Conservation (phyloP, 2,329 filamentous ascomycete species). For the Ophiosphaerella narmari region DNA sequence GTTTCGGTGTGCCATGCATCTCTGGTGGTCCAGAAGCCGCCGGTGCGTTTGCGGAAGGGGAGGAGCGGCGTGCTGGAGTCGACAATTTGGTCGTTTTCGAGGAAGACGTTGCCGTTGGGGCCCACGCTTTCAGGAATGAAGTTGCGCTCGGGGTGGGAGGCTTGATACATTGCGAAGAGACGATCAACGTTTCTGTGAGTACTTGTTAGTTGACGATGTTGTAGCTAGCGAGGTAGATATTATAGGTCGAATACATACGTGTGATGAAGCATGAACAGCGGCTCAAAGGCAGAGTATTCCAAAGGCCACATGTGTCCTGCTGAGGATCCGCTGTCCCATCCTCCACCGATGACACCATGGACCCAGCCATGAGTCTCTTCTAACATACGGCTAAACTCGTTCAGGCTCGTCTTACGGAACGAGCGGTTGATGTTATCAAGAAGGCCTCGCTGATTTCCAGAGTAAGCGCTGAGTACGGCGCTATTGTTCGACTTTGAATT, state of each 20-base stretch:
- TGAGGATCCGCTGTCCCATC: constrained; percentile 11
- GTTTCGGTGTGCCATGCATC: constrained; percentile 26
- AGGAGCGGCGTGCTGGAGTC: constrained; percentile 53
- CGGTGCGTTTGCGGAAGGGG: constrained; percentile 33
- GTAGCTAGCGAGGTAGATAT: not conserved
- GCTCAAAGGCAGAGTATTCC: constrained; percentile 75
- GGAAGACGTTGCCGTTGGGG: constrained; percentile 39
- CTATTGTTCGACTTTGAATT: constrained; percentile 22
- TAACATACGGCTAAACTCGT: constrained; percentile 43
- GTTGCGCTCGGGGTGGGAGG: constrained; percentile 69
- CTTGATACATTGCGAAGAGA: constrained; percentile 75
- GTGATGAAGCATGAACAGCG: constrained; percentile 56
- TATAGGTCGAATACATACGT: constrained; percentile 32
- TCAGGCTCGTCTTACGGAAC: constrained; percentile 13
- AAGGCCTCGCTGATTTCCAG: constrained; percentile 6
- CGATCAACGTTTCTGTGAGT: constrained; percentile 42
- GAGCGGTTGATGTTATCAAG: constrained; percentile 19
- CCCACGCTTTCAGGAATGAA: constrained; percentile 54
- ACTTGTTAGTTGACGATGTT: not conserved
- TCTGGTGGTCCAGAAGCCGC: constrained; percentile 38
- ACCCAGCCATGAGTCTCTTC: constrained; percentile 36
- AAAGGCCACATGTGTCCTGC: constrained; percentile 74
- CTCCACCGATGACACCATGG: constrained; percentile 53
- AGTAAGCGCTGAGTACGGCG: constrained; percentile 3
- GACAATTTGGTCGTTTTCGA: constrained; percentile 48